Base-by-base conservation (phyloP, 2,329 filamentous ascomycete species). In the Sclerotinia spermophila region DNA sequence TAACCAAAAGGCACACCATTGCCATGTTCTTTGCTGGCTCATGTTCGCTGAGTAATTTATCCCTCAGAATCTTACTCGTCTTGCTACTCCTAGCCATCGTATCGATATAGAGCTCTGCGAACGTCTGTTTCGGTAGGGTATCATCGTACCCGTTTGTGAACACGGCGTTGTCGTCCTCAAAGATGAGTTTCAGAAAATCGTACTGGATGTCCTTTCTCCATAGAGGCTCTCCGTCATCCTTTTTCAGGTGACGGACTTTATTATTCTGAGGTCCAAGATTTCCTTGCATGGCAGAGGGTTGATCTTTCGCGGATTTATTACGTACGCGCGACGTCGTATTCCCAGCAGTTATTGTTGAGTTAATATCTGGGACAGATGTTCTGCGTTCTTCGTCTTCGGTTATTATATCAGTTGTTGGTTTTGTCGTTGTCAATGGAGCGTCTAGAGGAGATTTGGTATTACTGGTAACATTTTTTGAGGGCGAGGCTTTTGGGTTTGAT, bases 51-150 rank as follows among this genome's bases (percentile, higher is more conserved):
- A 97, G 86, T 74, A 99, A 86, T 84, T 99, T 98, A 82, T 99
- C 96, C 81, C 97, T 93, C 74, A 99, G 85, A 65, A 99, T 96
- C 83, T 98, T 98, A 85, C 96, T 98, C 40, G 95, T 98, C 85
- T 99, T 99, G 85, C 93, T 97, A 83, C 96, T 99, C 81, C 94
- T 89, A 4, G 96, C 94, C 95, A 99, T 98, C 72, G 96, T 95
- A 81, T 98, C 96, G 78, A 99, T 95, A 82, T 99, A 99, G 72
- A 99, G 88, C 80, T 98, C 94, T 72, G 96, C 94, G 80, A 99
- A 99, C 75, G 88, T 92, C 77, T 92, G 89, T 78, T 90, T 90
- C 71, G 87, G 87, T 27, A 84, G 78, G 64, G 77, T 79, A 10
- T 83, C 81, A 4, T 84, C 80, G 80, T 95, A 97, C 80, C 92